Conservation (phyloP, 2,329 filamentous ascomycete species). For the Aspergillus jensenii region DNA sequence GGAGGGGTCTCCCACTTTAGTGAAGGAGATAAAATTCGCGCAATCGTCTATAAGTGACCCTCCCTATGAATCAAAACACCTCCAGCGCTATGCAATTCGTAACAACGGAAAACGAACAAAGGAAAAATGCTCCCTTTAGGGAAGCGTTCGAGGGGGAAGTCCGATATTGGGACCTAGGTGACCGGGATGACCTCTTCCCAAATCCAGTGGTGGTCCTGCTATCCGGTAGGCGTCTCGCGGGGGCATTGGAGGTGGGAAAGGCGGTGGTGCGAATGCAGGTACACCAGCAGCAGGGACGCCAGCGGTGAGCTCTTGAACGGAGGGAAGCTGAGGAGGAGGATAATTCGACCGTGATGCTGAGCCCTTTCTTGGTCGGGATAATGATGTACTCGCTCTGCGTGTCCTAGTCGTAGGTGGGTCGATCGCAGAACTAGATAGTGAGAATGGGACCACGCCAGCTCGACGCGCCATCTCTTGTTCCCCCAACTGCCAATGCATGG, state of each 20-base stretch:
- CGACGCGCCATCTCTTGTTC: slow-evolving; percentile 91
- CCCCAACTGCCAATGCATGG: slow-evolving; percentile 97
- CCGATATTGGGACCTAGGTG: slow-evolving; percentile 33
- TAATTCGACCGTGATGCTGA: slow-evolving; percentile 38
- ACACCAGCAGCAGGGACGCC: slow-evolving; percentile 48
- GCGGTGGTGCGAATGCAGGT: slow-evolving; percentile 44
- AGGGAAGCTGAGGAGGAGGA: slow-evolving; percentile 40
- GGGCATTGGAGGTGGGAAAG: slow-evolving; percentile 30
- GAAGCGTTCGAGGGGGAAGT: slow-evolving; percentile 38
- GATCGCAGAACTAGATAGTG: slow-evolving; percentile 59
- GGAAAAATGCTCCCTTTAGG: slow-evolving; percentile 23
- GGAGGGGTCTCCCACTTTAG: background rate
- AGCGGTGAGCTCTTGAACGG: slow-evolving; percentile 48
- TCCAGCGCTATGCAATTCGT: slow-evolving; percentile 42
- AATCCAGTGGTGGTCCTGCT: slow-evolving; percentile 29
- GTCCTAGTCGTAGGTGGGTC: slow-evolving; percentile 45
- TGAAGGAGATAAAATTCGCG: slow-evolving; percentile 13
- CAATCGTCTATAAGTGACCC: slow-evolving; percentile 30
- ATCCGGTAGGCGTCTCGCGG: slow-evolving; percentile 38
- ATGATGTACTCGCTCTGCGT: slow-evolving; percentile 39
- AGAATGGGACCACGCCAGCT: slow-evolving; percentile 85
- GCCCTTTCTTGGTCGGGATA: slow-evolving; percentile 41
- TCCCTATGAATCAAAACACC: slow-evolving; percentile 34
- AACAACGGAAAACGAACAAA: slow-evolving; percentile 23
- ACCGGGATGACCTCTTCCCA: slow-evolving; percentile 30